Evolutionary conservation across 2,329 filamentous ascomycete genomes (phyloP).

Genomic region (Epichloe brachyelytri): DNA sequence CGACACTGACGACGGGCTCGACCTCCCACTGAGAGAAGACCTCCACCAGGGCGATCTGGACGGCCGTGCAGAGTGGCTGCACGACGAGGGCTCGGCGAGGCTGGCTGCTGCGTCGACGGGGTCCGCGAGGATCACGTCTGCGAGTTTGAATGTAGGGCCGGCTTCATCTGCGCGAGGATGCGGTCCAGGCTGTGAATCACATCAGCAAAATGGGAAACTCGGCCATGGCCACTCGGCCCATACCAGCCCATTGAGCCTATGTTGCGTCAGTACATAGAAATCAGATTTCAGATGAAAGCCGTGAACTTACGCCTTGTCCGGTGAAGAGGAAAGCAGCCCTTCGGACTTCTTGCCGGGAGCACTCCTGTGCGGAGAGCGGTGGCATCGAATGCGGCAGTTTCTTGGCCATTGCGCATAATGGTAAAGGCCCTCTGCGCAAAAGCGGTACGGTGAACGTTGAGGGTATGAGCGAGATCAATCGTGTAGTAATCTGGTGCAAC

Average conservation of each 20-base stretch:
- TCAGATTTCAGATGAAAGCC: too few relatives aligned
- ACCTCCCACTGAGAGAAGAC: constrained; percentile 19
- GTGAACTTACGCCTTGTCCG: constrained; percentile 6
- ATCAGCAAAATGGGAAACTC: neutral
- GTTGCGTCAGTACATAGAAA: too few relatives aligned
- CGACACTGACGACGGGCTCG: constrained; percentile 23
- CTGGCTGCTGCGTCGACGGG: neutral
- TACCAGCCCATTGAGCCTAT: constrained; percentile 6
- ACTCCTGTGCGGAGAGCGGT: too few relatives aligned
- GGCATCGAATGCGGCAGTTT: neutral
- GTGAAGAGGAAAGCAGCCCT: constrained; percentile 14
- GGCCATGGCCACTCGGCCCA: constrained; percentile 12
- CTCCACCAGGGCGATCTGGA: constrained; percentile 24
- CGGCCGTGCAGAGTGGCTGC: constrained; percentile 18
- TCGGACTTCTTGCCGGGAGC: neutral
- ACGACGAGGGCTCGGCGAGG: constrained; percentile 9
- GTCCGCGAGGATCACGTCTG: neutral
- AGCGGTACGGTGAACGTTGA: neutral
- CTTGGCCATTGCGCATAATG: neutral
- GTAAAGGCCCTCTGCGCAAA: neutral
- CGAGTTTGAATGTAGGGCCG: neutral
- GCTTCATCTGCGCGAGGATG: neutral
- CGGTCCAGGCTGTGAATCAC: constrained; percentile 1
- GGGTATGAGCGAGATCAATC: constrained; percentile 1
- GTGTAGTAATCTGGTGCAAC: constrained; percentile 1